phyloP scores from a whole-genome alignment of 495 filamentous ascomycete genomes.

The Penicillium maclennaniae region DNA sequence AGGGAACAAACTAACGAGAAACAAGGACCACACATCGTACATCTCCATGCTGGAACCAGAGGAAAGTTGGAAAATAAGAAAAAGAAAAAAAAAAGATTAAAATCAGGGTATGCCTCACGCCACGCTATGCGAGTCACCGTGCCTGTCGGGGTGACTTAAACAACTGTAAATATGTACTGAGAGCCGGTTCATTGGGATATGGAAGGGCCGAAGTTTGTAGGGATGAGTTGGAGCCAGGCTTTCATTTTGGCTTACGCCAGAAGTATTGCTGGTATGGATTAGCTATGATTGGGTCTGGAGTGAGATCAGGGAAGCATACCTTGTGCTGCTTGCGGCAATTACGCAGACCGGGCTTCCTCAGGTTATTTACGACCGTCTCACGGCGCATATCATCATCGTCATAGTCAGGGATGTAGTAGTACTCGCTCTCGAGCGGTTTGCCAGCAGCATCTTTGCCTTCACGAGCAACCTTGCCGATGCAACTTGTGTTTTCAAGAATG shows the following conservation, averaged over 20 bases:
- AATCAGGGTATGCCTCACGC: conserved; percentile 49
- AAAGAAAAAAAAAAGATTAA: conserved; percentile 7
- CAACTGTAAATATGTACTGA: conserved; percentile 44
- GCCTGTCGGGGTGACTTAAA: conserved; percentile 25
- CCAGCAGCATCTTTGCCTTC: conserved; percentile 96
- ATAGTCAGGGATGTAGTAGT: conserved; percentile 92
- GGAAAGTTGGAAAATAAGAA: not conserved
- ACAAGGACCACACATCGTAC: conserved; percentile 31
- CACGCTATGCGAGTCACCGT: conserved; percentile 46
- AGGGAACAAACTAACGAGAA: conserved; percentile 4
- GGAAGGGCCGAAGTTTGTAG: not conserved
- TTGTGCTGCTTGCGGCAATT: conserved; percentile 93
- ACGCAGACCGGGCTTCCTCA: conserved; percentile 82
- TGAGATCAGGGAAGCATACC: conserved; percentile 50
- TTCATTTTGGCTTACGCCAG: conserved; percentile 76
- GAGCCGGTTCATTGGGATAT: conserved; percentile 14
- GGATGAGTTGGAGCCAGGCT: not conserved
- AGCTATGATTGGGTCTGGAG: conserved; percentile 5
- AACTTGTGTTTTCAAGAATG: conserved; percentile 67
- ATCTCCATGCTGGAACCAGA: conserved; percentile 25
- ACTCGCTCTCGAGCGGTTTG: conserved; percentile 90
- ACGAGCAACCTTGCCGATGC: conserved; percentile 81
- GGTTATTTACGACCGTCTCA: conserved; percentile 76
- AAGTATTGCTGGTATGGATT: conserved; percentile 73
- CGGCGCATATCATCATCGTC: conserved; percentile 77